phyloP scores from a whole-genome alignment of 352 stramenopile species.

The Phytopythium helicoides region DNA sequence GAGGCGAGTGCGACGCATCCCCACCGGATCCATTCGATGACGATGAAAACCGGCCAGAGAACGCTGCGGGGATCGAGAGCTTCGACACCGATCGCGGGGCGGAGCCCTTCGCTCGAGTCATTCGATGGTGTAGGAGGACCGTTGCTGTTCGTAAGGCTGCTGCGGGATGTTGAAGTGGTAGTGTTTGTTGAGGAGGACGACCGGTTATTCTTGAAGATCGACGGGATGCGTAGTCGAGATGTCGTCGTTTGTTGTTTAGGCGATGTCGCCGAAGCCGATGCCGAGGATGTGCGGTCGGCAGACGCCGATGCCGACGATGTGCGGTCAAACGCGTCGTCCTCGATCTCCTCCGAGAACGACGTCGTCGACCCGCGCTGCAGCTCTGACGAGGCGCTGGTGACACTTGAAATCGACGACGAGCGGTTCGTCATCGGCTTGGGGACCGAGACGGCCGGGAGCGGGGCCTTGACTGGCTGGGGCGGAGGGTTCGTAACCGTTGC shows the following conservation, averaged over 20 bases:
- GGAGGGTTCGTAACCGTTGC: neutral
- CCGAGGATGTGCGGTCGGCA: neutral
- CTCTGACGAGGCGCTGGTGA: constrained; percentile 15
- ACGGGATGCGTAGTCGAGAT: constrained; percentile 47
- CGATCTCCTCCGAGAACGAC: constrained; percentile 9
- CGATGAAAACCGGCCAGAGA: constrained; percentile 38
- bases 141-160: constrained; percentile 33
- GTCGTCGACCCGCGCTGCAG: constrained; percentile 5
- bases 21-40: constrained; percentile 34
- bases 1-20: too few relatives aligned
- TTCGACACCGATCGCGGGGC: constrained; percentile 61
- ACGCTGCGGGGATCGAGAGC: constrained; percentile 48
- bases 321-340: constrained; percentile 8
- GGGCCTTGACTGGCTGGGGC: constrained; percentile 13
- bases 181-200: constrained; percentile 10
- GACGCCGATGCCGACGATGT: constrained; percentile 1
- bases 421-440: constrained; percentile 15
- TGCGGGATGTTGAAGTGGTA: constrained; percentile 16
- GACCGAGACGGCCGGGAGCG: constrained; percentile 6
- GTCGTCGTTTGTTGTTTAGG: constrained; percentile 8
- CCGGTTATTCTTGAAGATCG: constrained; percentile 44
- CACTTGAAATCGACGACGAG: constrained; percentile 27
- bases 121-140: constrained; percentile 23
- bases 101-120: constrained; percentile 23
- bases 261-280: constrained; percentile 1